phyloP scores from a whole-genome alignment of 805 yeast species.

The Saturnispora halmiae region DNA sequence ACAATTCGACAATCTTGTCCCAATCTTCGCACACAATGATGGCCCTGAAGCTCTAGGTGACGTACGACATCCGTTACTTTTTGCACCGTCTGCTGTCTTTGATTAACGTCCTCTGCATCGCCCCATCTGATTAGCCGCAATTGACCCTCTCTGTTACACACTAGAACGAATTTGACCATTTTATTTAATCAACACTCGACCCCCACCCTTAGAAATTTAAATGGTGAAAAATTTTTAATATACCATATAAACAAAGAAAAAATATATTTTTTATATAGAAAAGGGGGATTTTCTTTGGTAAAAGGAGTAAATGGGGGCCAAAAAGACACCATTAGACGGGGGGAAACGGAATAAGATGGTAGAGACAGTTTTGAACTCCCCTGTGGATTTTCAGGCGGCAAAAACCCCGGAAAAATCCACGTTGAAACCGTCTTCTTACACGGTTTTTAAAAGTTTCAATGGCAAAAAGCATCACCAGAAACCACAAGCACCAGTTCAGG shows the following conservation, averaged over 20 bases:
- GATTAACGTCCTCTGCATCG: background rate
- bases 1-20: conserved; percentile 58
- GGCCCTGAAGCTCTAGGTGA: background rate
- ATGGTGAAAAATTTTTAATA: no score
- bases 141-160: background rate
- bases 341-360: conserved; percentile 3
- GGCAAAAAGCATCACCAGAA: background rate
- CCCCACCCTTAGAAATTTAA: no score
- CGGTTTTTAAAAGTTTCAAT: conserved; percentile 27
- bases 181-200: background rate
- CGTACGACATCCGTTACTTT: background rate
- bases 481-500: background rate
- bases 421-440: conserved; percentile 41
- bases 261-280: no score
- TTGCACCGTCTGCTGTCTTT: background rate
- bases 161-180: conserved; percentile 2
- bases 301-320: background rate
- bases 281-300: background rate
- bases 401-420: conserved; percentile 42
- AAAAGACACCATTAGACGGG: background rate
- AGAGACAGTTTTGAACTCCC: conserved; percentile 40
- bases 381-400: conserved; percentile 56
- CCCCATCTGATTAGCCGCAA: conserved; percentile 2
- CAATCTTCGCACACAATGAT: conserved; percentile 10
- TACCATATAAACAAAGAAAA: no score